Evolutionary conservation across 164 flowering plant species (phyloP).

Genomic region (Nymphaea colorata): DNA sequence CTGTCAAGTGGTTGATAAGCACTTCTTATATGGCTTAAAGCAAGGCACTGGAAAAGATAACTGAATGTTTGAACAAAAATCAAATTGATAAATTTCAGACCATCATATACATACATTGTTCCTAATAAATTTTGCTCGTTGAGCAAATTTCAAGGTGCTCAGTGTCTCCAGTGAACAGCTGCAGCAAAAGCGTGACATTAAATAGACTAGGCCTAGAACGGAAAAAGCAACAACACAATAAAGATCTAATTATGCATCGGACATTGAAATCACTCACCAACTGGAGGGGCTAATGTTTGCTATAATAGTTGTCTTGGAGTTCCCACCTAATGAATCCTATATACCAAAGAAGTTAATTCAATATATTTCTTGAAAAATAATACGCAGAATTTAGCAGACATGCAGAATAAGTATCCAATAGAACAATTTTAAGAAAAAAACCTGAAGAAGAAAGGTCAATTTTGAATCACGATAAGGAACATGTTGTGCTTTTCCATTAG

Average conservation of each 20-base stretch:
- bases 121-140: slow-evolving; percentile 93
- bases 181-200: slow-evolving; percentile 14
- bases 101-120: slow-evolving; percentile 62
- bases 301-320: slow-evolving; percentile 87
- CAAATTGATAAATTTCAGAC: not conserved
- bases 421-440: slow-evolving; percentile 8
- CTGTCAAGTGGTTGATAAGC: slow-evolving; percentile 20
- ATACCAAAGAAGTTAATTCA: not conserved
- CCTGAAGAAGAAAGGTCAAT: slow-evolving; percentile 99
- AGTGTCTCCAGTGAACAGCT: slow-evolving; percentile 92
- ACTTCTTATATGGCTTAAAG: not conserved
- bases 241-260: not conserved
- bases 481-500: slow-evolving; percentile 89
- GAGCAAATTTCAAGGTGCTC: slow-evolving; percentile 99
- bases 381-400: not conserved
- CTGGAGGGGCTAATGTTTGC: slow-evolving; percentile 93
- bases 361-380: too few species aligned
- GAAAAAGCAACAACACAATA: not conserved
- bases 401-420: not conserved
- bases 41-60: not conserved
- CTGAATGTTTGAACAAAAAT: not conserved
- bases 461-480: slow-evolving; percentile 99
- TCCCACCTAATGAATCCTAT: slow-evolving; percentile 97
- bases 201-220: not conserved
- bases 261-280: slow-evolving; percentile 33